These are phyloP conservation scores for Fusarium albidum DNA, from an alignment of 2,329 filamentous ascomycete species.

Conservation along the genomic window DNA sequence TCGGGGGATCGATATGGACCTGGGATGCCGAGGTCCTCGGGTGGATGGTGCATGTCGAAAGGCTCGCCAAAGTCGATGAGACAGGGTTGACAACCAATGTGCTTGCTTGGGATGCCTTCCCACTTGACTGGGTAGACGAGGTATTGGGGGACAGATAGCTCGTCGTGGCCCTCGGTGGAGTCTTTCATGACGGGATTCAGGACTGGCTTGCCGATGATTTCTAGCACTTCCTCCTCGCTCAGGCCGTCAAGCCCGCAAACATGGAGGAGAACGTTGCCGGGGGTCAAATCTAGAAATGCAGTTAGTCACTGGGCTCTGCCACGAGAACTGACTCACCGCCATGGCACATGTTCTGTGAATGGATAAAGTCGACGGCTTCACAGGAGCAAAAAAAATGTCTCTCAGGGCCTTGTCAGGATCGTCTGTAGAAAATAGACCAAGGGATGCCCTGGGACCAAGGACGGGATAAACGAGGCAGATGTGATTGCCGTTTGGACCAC, in stretches of 20 bases:
- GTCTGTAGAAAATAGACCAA: constrained; percentile 4
- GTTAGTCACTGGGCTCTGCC: too few species aligned
- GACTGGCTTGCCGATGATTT: constrained; percentile 20
- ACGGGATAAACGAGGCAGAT: constrained; percentile 35
- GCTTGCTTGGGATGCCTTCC: constrained; percentile 4
- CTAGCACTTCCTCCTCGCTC: constrained; percentile 25
- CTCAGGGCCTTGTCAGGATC: constrained; percentile 13
- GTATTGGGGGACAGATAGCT: constrained; percentile 26
- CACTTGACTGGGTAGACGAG: constrained; percentile 37
- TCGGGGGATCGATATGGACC: constrained; percentile 39
- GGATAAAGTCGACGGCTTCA: constrained; percentile 30
- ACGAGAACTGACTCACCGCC: too few species aligned
- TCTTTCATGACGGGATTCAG: constrained; percentile 2
- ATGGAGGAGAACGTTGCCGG: constrained; percentile 32
- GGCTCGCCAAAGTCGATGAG: constrained; percentile 27
- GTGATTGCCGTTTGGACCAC: constrained; percentile 35
- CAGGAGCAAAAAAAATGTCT: constrained; percentile 21
- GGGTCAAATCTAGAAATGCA: constrained; percentile 30
- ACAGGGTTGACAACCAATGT: constrained; percentile 3
- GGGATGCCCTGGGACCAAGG: constrained; percentile 32
- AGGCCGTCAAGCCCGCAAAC: constrained; percentile 30
- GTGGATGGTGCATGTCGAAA: neutral
- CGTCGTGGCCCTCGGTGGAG: constrained; percentile 5
- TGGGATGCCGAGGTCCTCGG: constrained; percentile 36
- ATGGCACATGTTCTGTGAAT: constrained; percentile 37